Conservation (phyloP, 179 eudicot species). For the Patellifolia procumbens region DNA sequence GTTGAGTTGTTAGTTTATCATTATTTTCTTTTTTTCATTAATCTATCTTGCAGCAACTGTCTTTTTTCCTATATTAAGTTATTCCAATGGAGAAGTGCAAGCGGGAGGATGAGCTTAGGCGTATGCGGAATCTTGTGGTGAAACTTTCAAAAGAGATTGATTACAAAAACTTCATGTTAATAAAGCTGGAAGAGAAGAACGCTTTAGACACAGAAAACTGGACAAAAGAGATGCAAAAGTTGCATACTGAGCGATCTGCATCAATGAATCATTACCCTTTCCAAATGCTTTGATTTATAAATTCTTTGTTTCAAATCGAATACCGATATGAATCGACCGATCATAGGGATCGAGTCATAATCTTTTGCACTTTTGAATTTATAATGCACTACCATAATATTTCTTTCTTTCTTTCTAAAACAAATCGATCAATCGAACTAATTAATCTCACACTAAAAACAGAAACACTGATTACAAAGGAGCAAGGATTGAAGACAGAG, state of each 20-base stretch:
- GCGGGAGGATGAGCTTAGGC: slow-evolving; percentile 24
- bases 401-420: too few species aligned
- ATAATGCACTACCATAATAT: too few species aligned
- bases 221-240: slow-evolving; percentile 22
- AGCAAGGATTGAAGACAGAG: too few species aligned
- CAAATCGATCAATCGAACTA: too few species aligned
- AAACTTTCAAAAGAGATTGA: slow-evolving; percentile 35
- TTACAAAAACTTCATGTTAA: slow-evolving; percentile 31
- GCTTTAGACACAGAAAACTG: background rate
- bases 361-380: too few species aligned
- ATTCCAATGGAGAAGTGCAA: slow-evolving; percentile 22
- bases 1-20: background rate
- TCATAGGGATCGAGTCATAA: too few species aligned
- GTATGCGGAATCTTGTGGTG: slow-evolving; percentile 21
- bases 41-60: slow-evolving; percentile 1
- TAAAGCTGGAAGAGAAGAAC: slow-evolving; percentile 22
- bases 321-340: too few species aligned
- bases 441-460: too few species aligned
- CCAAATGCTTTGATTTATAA: too few species aligned
- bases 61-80: background rate
- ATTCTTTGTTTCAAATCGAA: too few species aligned
- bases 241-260: slow-evolving; percentile 20
- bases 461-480: too few species aligned
- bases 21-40: background rate
- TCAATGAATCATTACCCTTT: too few species aligned